Evolutionary conservation across 129 eudicot genomes (phyloP), one percentile per base, ranked within the genome.

Genomic region (Dittrichia graveolens): DNA sequence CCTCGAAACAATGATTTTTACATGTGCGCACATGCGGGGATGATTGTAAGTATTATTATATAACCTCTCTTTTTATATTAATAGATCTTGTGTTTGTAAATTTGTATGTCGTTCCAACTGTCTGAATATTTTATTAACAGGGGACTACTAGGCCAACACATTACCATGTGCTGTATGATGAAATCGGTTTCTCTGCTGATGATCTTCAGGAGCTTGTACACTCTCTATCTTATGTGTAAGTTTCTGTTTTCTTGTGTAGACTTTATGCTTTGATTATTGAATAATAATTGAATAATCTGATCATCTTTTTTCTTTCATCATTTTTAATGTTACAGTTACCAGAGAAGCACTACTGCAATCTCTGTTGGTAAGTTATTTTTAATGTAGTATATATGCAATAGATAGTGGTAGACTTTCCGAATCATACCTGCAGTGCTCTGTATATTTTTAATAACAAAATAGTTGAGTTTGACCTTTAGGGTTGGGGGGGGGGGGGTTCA

Each of bases 81-180:
- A 11, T 24, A 31, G 9, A 19, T 43, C 40, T 10, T 6, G 6
- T 44, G 44, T 46, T 18, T 49, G 73, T 34, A 49, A 56, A 44
- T 31, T 60, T 58, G 57, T 34, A 61, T 50, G 6, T 12, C 5
- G 3, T 11, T 38, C n/a, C 24, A 42, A 24, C 41, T 5, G 8
- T 2, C 40, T 49, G 19, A 67, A 9, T 43, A 9, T 60, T 39
- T 42, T 4, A 49, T 24, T 9, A 76, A 61, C 80, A 91, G 97
- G 97, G 97, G 43, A 92, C 97, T 0, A 85, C 96, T 3, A 69
- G 97, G 82, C 97, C 97, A 3, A 92, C 96, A 0, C 96, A 89
- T 69, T 92, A 92, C 72, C 94, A 86, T 82, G 94, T 92, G 43
- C 75, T 92, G 59, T 75, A 69, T 8, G 96, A 92, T 67, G 96